These are phyloP conservation scores for Heliamphora exappendiculata DNA, from an alignment of 148 eudicot genomes.

Conservation along the genomic window DNA sequence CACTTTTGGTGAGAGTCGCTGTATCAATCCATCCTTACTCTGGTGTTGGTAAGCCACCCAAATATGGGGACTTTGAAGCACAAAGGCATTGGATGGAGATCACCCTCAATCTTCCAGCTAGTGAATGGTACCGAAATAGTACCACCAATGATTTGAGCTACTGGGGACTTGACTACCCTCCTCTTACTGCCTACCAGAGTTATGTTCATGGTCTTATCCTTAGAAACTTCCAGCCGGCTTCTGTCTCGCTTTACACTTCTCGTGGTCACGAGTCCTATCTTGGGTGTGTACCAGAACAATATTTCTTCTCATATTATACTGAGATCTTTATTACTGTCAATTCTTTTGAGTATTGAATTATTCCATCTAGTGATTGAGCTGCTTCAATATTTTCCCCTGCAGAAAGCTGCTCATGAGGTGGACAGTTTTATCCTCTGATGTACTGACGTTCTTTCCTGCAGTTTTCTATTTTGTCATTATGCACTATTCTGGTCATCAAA, in stretches of 20 bases:
- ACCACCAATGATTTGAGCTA: constrained; percentile 65
- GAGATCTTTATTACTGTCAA: neutral
- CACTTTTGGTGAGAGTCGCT: constrained; percentile 56
- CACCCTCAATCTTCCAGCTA: constrained; percentile 64
- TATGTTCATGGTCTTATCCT: constrained; percentile 69
- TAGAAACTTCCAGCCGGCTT: constrained; percentile 56
- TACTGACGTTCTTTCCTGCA: constrained; percentile 72
- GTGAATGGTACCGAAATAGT: constrained; percentile 82
- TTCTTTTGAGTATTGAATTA: neutral
- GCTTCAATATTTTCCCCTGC: constrained; percentile 23
- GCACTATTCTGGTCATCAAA: constrained; percentile 34
- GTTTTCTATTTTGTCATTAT: constrained; percentile 47
- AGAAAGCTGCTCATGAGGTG: constrained; percentile 96
- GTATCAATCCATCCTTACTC: constrained; percentile 82
- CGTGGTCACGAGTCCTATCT: constrained; percentile 91
- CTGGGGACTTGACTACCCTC: constrained; percentile 99
- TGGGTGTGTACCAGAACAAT: constrained; percentile 40
- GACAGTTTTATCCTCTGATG: constrained; percentile 79
- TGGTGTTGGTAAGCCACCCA: constrained; percentile 79
- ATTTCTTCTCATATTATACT: neutral
- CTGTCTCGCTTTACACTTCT: constrained; percentile 62
- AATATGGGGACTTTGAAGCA: constrained; percentile 91
- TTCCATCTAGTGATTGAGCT: neutral
- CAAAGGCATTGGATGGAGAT: constrained; percentile 99
- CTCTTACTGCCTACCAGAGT: constrained; percentile 94